Percentiles rank a stretch among this genome's conserved stretches.
phyloP scores from a whole-genome alignment of 768 basidiomycete species.

The Tephrocybe sp. region DNA sequence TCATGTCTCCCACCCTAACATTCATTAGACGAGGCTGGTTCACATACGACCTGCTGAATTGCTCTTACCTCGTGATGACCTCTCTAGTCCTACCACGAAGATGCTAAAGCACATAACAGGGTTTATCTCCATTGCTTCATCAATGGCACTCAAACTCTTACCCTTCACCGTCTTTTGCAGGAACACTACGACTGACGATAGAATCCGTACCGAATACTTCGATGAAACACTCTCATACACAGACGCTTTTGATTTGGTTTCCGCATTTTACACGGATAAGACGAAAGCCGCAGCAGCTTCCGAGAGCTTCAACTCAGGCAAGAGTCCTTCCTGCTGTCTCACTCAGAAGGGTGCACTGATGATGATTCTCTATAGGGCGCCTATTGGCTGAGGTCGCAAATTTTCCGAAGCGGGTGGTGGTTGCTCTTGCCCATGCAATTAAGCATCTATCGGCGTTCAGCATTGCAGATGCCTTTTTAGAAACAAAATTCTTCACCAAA shows the following conservation, averaged over 20 bases:
- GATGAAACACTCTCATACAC: conserved; percentile 55
- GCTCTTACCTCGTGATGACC: conserved; percentile 55
- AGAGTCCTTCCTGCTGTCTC: conserved; percentile 12
- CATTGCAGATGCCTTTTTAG: conserved; percentile 76
- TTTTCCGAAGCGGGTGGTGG: conserved; percentile 68
- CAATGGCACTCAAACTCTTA: background rate
- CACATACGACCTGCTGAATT: conserved; percentile 86
- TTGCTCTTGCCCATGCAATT: conserved; percentile 74
- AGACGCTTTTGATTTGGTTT: conserved; percentile 67
- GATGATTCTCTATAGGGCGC: conserved; percentile 40
- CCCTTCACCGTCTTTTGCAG: conserved; percentile 26
- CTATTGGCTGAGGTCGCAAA: conserved; percentile 61
- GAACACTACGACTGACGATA: conserved; percentile 34
- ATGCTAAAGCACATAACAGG: conserved; percentile 71
- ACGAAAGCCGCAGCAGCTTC: conserved; percentile 37
- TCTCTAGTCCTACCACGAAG: conserved; percentile 73
- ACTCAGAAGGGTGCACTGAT: background rate
- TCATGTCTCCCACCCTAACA: background rate
- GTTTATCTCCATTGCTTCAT: conserved; percentile 34
- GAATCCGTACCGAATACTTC: conserved; percentile 66
- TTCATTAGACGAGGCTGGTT: conserved; percentile 73
- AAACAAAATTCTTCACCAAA: conserved; percentile 73
- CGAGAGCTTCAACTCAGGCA: conserved; percentile 46
- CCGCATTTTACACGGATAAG: conserved; percentile 65
- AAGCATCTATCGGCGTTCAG: conserved; percentile 71